Conservation (phyloP, 306 rosid species). For the Trifolium subterraneum region DNA sequence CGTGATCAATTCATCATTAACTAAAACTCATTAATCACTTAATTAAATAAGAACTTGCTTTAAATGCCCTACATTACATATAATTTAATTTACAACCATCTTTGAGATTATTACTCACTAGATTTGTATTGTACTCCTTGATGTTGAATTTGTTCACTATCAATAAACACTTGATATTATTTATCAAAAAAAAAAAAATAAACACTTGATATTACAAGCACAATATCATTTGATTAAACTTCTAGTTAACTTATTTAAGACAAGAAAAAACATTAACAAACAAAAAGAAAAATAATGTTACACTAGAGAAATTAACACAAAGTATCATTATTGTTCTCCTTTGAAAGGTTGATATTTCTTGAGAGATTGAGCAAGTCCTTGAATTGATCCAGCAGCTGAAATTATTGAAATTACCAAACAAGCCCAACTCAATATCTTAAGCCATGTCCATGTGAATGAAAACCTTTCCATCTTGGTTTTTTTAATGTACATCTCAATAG, state of each 20-base stretch:
- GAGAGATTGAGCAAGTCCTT: constrained; percentile 71
- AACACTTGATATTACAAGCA: not conserved
- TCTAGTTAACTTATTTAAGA: constrained; percentile 2
- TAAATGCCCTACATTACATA: not conserved
- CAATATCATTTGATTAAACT: not conserved
- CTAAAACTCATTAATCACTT: too few species aligned
- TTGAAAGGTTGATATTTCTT: constrained; percentile 79
- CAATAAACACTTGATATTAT: constrained; percentile 6
- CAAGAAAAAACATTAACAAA: constrained; percentile 1
- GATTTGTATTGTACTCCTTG: not conserved
- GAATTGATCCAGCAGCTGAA: constrained; percentile 86
- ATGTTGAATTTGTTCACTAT: not conserved
- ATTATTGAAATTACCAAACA: constrained; percentile 79
- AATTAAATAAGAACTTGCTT: not conserved
- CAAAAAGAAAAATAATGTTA: not conserved
- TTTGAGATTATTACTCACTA: not conserved
- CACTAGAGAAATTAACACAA: not conserved
- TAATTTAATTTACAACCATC: not conserved
- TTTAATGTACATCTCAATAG: constrained; percentile 90
- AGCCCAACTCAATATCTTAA: constrained; percentile 77
- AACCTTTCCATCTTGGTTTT: constrained; percentile 64
- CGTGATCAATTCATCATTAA: too few species aligned
- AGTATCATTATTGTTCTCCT: constrained; percentile 47
- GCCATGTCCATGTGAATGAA: constrained; percentile 90
- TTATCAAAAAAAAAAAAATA: too few species aligned